Conservation (phyloP, 1,284 basidiomycete genomes). For the Paramarasmius palmivorus region DNA sequence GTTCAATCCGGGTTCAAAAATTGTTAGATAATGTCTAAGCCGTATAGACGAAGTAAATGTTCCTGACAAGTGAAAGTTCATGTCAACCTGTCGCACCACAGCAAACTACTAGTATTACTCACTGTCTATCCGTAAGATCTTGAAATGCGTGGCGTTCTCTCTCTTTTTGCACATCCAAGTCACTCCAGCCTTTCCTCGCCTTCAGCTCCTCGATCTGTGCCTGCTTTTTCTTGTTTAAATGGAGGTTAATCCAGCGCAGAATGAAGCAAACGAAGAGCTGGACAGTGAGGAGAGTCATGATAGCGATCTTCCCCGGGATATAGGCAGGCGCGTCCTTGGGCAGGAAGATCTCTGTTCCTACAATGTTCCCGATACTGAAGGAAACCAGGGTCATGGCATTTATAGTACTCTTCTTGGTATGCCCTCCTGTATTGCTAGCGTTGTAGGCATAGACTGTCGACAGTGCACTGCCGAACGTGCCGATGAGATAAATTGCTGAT, state of each 20-base stretch:
- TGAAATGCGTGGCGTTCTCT: slow-evolving; percentile 12
- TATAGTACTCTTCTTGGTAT: slow-evolving; percentile 69
- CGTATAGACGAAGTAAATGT: slow-evolving; percentile 51
- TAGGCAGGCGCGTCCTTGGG: slow-evolving; percentile 64
- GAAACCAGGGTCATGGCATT: slow-evolving; percentile 61
- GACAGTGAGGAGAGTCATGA: slow-evolving; percentile 56
- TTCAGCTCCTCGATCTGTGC: slow-evolving; percentile 44
- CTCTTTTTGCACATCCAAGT: slow-evolving; percentile 55
- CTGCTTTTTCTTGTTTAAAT: slow-evolving; percentile 54
- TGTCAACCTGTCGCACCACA: not conserved
- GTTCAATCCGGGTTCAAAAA: not conserved
- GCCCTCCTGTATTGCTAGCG: slow-evolving; percentile 60
- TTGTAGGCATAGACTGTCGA: slow-evolving; percentile 68
- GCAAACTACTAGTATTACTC: not conserved
- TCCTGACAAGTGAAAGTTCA: slow-evolving; percentile 23
- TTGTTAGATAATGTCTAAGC: slow-evolving; percentile 22
- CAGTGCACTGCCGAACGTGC: slow-evolving; percentile 60
- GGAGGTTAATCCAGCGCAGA: slow-evolving; percentile 55
- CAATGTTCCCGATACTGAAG: slow-evolving; percentile 60
- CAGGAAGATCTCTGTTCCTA: slow-evolving; percentile 63
- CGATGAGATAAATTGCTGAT: slow-evolving; percentile 54
- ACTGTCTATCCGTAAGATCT: not conserved
- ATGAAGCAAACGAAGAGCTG: slow-evolving; percentile 51
- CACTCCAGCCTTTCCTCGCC: slow-evolving; percentile 51
- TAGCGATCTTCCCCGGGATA: slow-evolving; percentile 63